Evolutionary conservation across 1,284 basidiomycete genomes (phyloP), one percentile per base, ranked within the genome.

Genomic region (Irpex rosettiformis): DNA sequence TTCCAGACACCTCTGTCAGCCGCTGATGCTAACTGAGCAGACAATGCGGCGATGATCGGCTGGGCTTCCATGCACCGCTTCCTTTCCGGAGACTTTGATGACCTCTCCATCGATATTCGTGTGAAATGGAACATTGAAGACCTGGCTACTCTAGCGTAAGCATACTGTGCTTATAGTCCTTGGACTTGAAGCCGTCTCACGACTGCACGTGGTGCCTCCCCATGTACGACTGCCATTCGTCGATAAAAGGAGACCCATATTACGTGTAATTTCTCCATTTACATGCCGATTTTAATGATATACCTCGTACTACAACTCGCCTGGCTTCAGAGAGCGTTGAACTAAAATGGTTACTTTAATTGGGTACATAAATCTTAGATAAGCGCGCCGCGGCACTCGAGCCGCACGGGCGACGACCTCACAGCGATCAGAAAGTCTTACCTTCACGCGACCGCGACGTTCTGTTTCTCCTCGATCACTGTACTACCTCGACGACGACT

Each of bases 11-110:
- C 40, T 45, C 54, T 61, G 3, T 60, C 18, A 22, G 24, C 27
- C 18, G 52, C 49, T 57, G 22, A 7, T 58, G 16, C 27, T 24
- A 24, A 11, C 24, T 27, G 25, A 8, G n/a, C 62, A 94, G 95
- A 97, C 66, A 98, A 97, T 69, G 95, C 95, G 0, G 94, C 86
- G 1, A 98, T 98, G 95, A 92, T 98, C 63, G 95, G 82, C 1
- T 95, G 90, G 90, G 88, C 93, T 4, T 88, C 91, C 0, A 88
- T 95, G 79, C 74, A 89, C 63, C 83, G 93, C 10, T 89, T 96
- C 61, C 77, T 88, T n/a, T 75, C 74, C 0, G 76, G 75, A 2
- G 82, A 88, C 62, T 74, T 79, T 43, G 94, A 97, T 64, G 78
- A 77, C 27, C 92, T 85, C 69, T 77, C 75, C 33, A 81, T 85